A percentile compares a stretch with the other conserved stretches of the same genome.
Conservation (phyloP, 2,329 filamentous ascomycete genomes). For the Boeremia lycopersici region DNA sequence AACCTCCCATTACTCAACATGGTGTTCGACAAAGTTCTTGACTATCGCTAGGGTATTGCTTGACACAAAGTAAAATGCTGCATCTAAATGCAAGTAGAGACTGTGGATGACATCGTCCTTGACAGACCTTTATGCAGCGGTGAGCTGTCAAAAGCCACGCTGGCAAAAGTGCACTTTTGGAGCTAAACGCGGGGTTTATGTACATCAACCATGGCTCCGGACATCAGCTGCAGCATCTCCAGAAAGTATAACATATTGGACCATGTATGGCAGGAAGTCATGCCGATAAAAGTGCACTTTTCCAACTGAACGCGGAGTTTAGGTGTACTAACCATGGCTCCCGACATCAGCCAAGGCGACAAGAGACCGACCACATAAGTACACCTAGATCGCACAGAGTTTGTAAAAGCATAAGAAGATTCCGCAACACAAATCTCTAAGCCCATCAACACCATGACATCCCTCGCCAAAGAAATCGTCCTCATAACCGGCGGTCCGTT, state of each 20-base stretch:
- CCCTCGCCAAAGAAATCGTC: slow-evolving; percentile 8
- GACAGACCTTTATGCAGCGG: no score
- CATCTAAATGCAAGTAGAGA: no score
- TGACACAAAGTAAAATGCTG: neutral
- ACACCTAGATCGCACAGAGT: no score
- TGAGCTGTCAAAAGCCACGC: no score
- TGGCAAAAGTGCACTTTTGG: neutral
- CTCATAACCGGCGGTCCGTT: slow-evolving; percentile 4
- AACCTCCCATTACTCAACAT: neutral
- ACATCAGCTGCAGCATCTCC: neutral
- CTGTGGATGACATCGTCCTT: no score
- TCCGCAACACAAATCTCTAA: no score
- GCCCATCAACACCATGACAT: neutral
- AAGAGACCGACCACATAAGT: neutral
- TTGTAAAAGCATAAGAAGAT: neutral
- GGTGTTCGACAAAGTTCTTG: neutral
- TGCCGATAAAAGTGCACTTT: neutral
- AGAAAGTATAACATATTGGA: neutral
- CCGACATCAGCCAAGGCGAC: neutral
- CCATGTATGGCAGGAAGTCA: no score
- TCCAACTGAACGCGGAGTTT: neutral
- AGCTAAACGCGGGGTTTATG: neutral
- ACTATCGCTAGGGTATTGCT: neutral
- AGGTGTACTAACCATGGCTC: neutral
- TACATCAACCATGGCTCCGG: neutral